Base-by-base conservation (phyloP, 345 rosid species). In the Eucalyptus pumila region DNA sequence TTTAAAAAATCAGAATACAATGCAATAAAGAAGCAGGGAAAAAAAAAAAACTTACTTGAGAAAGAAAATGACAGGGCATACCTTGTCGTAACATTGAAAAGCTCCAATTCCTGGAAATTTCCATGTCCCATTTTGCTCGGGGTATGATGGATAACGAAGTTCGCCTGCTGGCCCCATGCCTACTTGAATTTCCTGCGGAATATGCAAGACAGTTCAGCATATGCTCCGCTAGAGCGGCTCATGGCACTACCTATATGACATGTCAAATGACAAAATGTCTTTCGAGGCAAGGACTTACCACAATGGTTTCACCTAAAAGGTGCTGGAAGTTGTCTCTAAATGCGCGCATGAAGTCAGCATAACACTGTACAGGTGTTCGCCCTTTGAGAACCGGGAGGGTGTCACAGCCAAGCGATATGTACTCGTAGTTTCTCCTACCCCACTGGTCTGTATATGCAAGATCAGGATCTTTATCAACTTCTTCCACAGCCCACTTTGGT, bases 111-210 rank as follows among this genome's bases (percentile, higher is more conserved):
- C 99, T 23, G 99, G 99, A 88, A 98, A 98, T 90, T 56, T 98
- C 99, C 99, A 98, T 50, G 93, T 94, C 65, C 99, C 99, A 47
- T 96, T 86, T 56, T 92, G 94, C 94, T 98, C 98, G 0, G 99
- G 99, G 87, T 98, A 98, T 0, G 99, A 98, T 81, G 99, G 99
- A 87, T 94, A 98, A 27, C 99, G 97, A 48, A 96, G 96, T 92
- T 98, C 99, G 60, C 99, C 99, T 42, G 99, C 99, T 80, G 99
- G 99, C 83, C 99, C 99, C 99, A 98, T 97, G 86, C 99, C 98
- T 45, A 95, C 97, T 94, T 98, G 99, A 87, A 98, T 98, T 96
- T 98, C 99, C 99, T 96, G 93, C 19, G 13, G 87, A 34, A 16
- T 47, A 65, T 6, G 21, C 11, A 72, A 72, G 87, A 30, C 42